These are phyloP conservation scores for Crucihimalaya himalaica DNA, from an alignment of 345 rosid genomes.

Conservation along the genomic window DNA sequence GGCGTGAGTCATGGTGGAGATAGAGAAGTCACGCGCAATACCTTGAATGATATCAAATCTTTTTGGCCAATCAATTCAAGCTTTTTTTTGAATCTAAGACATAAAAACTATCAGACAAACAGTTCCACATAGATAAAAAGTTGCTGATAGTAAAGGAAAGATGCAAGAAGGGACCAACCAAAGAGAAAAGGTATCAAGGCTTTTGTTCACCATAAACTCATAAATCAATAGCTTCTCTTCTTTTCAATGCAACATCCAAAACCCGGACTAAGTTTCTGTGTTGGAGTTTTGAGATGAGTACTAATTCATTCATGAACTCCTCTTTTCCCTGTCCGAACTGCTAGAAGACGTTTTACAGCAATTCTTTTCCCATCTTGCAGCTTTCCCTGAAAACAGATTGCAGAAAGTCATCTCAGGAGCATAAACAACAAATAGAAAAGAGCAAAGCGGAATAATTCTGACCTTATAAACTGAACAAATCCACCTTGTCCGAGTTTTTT, in stretches of 20 bases:
- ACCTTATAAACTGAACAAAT: slow-evolving; percentile 32
- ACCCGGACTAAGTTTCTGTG: slow-evolving; percentile 56
- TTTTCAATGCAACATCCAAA: slow-evolving; percentile 50
- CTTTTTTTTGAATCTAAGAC: slow-evolving; percentile 28
- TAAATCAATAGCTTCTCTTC: slow-evolving; percentile 54
- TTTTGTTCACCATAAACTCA: slow-evolving; percentile 58
- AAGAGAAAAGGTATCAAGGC: slow-evolving; percentile 57
- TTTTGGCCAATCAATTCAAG: slow-evolving; percentile 25
- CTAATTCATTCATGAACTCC: slow-evolving; percentile 56
- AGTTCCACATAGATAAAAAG: neutral
- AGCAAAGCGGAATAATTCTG: neutral
- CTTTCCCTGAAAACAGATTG: slow-evolving; percentile 4
- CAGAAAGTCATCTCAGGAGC: neutral
- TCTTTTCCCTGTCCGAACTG: slow-evolving; percentile 42
- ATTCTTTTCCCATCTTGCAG: slow-evolving; percentile 26
- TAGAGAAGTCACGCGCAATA: slow-evolving; percentile 31
- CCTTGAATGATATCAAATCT: slow-evolving; percentile 19
- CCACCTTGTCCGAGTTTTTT: slow-evolving; percentile 35
- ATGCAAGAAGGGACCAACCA: slow-evolving; percentile 33
- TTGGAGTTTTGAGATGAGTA: slow-evolving; percentile 59
- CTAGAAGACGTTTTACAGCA: neutral
- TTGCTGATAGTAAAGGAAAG: neutral
- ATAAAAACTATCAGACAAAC: neutral
- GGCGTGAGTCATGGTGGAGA: slow-evolving; percentile 35
- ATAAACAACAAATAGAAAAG: neutral